These are phyloP conservation scores for Umbelopsis sp. DNA, from an alignment of 371 early-diverging fungal genomes.

Conservation along the genomic window DNA sequence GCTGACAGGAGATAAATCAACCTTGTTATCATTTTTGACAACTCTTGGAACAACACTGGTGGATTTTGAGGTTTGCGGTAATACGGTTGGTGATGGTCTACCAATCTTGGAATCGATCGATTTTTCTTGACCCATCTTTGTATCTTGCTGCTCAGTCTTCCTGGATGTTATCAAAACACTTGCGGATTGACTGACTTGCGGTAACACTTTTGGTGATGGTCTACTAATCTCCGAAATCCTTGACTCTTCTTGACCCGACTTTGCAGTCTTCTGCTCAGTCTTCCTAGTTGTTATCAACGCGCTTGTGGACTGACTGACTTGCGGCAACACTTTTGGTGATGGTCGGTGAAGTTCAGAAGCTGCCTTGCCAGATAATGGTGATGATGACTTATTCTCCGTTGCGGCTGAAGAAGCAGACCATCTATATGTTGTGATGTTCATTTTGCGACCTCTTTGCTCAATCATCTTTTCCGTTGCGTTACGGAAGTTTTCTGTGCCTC, in stretches of 20 bases:
- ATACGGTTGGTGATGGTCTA: not conserved
- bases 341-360: not conserved
- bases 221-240: not conserved
- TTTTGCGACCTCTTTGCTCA: not conserved
- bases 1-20: not conserved
- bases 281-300: no score
- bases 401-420: not conserved
- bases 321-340: not conserved
- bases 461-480: slow-evolving; percentile 10
- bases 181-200: not conserved
- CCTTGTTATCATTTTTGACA: not conserved
- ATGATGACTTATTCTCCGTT: not conserved
- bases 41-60: not conserved
- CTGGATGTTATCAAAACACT: not conserved
- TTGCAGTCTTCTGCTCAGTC: no score
- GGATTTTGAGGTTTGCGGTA: not conserved
- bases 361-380: not conserved
- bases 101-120: not conserved
- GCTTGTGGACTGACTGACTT: not conserved
- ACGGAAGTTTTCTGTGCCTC: slow-evolving; percentile 5
- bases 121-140: no score
- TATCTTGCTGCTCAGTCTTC: not conserved
- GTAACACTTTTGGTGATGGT: not conserved
- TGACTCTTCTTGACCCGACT: no score
- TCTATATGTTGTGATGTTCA: not conserved